Conservation (phyloP, 805 yeast genomes). For the Peterozyma xylosa region DNA sequence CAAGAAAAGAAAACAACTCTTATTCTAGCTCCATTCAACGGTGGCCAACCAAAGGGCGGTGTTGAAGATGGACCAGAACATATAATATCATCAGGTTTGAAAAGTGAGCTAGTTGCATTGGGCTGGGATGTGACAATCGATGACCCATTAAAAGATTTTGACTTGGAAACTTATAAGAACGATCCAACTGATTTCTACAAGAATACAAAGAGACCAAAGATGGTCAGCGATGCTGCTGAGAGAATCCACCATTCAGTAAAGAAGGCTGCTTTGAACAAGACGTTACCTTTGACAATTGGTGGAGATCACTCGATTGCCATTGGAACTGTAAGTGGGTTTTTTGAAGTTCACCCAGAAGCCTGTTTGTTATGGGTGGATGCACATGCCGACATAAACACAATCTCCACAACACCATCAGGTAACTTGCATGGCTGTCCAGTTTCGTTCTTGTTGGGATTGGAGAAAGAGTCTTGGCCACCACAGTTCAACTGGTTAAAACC, state of each 20-base stretch:
- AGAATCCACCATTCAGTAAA: conserved; percentile 55
- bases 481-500: conserved; percentile 68
- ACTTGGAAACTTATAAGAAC: conserved; percentile 34
- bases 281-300: conserved; percentile 79
- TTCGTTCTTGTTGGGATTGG: conserved; percentile 81
- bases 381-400: conserved; percentile 94
- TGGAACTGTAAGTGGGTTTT: conserved; percentile 83
- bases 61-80: conserved; percentile 92
- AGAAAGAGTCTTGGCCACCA: conserved; percentile 57
- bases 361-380: conserved; percentile 96
- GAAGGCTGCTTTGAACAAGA: conserved; percentile 35
- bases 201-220: conserved; percentile 61
- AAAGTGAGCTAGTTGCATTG: conserved; percentile 49
- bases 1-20: conserved; percentile 53
- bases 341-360: conserved; percentile 75
- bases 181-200: conserved; percentile 42
- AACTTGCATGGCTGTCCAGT: conserved; percentile 97
- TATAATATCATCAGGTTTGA: conserved; percentile 65
- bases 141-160: conserved; percentile 45
- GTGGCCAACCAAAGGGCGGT: conserved; percentile 92
- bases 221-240: conserved; percentile 70
- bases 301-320: conserved; percentile 97
- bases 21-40: conserved; percentile 87
- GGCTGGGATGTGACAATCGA: conserved; percentile 62
- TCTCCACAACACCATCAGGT: conserved; percentile 75